Conservation (phyloP, 2,329 filamentous ascomycete species). For the Fusarium anguioides region DNA sequence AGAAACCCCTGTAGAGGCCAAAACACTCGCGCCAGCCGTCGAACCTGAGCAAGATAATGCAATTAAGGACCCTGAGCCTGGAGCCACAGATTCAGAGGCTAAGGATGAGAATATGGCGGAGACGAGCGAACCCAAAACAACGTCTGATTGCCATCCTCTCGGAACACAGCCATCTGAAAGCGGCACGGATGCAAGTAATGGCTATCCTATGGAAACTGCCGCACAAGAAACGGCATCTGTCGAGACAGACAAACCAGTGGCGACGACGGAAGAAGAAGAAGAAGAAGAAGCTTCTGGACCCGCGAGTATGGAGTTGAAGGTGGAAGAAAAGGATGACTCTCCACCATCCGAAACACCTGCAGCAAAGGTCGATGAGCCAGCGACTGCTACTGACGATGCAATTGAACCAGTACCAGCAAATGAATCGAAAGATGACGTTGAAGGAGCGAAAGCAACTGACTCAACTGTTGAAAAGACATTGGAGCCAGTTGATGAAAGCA, state of each 20-base stretch:
- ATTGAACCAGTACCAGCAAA: not conserved
- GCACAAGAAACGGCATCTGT: not conserved
- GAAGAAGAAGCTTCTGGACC: not conserved
- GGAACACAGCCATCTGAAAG: slow-evolving; percentile 2
- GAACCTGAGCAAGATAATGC: slow-evolving; percentile 6
- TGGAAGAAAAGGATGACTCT: slow-evolving; percentile 11
- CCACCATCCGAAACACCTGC: slow-evolving; percentile 1
- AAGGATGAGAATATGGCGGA: not conserved
- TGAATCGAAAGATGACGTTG: not conserved
- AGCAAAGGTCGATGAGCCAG: slow-evolving; percentile 1
- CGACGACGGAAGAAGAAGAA: not conserved
- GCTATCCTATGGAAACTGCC: not conserved
- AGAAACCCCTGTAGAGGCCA: slow-evolving; percentile 8
- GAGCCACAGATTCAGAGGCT: slow-evolving; percentile 2
- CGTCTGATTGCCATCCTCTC: slow-evolving; percentile 2
- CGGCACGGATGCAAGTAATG: slow-evolving; percentile 1
- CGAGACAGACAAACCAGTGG: not conserved
- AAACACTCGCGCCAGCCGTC: not conserved
- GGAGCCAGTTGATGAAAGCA: not conserved
- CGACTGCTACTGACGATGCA: slow-evolving; percentile 5
- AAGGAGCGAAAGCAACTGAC: not conserved
- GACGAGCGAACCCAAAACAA: not conserved
- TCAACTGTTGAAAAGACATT: slow-evolving; percentile 1
- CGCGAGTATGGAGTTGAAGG: not conserved
- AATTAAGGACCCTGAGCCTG: not conserved